Conservation (phyloP, 805 yeast species). For the Ogataea paraovalis region DNA sequence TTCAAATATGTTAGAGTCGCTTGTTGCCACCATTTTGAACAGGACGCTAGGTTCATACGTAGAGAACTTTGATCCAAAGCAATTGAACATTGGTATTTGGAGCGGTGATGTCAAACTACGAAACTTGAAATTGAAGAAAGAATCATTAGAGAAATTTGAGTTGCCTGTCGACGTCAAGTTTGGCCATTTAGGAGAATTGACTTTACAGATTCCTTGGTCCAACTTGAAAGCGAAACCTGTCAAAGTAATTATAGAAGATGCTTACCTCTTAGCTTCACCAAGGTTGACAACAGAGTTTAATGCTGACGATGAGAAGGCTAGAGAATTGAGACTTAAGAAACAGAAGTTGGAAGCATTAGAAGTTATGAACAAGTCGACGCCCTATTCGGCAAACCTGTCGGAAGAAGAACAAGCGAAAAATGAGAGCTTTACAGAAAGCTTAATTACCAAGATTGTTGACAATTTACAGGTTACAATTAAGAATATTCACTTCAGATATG, state of each 20-base stretch:
- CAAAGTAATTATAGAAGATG: constrained; percentile 80
- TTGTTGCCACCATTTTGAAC: constrained; percentile 61
- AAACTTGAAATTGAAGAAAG: constrained; percentile 76
- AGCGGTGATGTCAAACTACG: constrained; percentile 89
- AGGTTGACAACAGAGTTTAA: constrained; percentile 52
- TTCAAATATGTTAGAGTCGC: constrained; percentile 55
- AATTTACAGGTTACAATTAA: constrained; percentile 87
- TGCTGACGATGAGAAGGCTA: constrained; percentile 53
- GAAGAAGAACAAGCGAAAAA: constrained; percentile 46
- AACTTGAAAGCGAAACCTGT: constrained; percentile 91
- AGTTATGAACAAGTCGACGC: constrained; percentile 48
- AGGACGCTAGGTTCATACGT: constrained; percentile 70
- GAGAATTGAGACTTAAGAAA: constrained; percentile 58
- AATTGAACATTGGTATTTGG: constrained; percentile 94
- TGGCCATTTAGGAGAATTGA: constrained; percentile 86
- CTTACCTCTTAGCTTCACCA: constrained; percentile 78
- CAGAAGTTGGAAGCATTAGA: constrained; percentile 62
- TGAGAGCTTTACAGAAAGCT: constrained; percentile 81
- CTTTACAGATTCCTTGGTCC: constrained; percentile 95
- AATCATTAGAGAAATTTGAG: constrained; percentile 81
- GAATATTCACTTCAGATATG: constrained; percentile 89
- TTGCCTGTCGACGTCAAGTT: constrained; percentile 83
- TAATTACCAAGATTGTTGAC: constrained; percentile 86
- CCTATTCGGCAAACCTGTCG: constrained; percentile 23
- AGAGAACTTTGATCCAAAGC: constrained; percentile 94